A percentile compares a stretch with the other conserved stretches of the same genome.
These are phyloP conservation scores for Emericellopsis atlantica DNA, from an alignment of 2,329 filamentous ascomycete species.

Conservation along the genomic window DNA sequence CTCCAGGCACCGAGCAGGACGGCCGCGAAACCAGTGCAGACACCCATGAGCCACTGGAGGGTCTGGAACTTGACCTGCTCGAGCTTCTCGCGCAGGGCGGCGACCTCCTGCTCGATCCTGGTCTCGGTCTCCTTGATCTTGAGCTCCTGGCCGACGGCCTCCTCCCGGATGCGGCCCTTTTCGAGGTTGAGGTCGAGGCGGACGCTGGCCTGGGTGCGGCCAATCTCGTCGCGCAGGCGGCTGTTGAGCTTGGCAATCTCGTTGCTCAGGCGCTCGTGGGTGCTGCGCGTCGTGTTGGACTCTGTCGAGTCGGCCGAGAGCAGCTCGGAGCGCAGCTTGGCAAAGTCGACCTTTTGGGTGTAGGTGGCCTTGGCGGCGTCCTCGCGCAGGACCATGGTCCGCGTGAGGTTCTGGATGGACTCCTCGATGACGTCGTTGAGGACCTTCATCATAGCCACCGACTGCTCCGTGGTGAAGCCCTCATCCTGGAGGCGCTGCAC, in stretches of 20 bases:
- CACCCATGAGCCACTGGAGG: slow-evolving; percentile 94
- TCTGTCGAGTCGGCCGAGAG: slow-evolving; percentile 87
- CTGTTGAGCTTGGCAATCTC: slow-evolving; percentile 90
- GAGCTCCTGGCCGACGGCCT: slow-evolving; percentile 91
- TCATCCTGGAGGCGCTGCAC: slow-evolving; percentile 81
- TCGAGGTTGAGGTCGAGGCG: slow-evolving; percentile 89
- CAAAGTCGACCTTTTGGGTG: slow-evolving; percentile 92
- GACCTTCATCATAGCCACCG: slow-evolving; percentile 97
- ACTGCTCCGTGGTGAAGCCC: slow-evolving; percentile 90
- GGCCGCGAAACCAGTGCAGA: slow-evolving; percentile 55
- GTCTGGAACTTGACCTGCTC: slow-evolving; percentile 98
- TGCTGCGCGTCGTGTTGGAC: slow-evolving; percentile 72
- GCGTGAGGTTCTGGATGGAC: slow-evolving; percentile 92
- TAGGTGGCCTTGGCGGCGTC: slow-evolving; percentile 74
- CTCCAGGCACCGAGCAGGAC: slow-evolving; percentile 59
- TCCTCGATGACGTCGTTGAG: slow-evolving; percentile 95
- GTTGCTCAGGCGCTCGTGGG: slow-evolving; percentile 86
- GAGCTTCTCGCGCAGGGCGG: slow-evolving; percentile 76
- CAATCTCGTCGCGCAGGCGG: slow-evolving; percentile 83
- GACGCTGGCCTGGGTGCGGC: slow-evolving; percentile 85
- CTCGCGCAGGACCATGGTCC: slow-evolving; percentile 95
- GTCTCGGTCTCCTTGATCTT: slow-evolving; percentile 99
- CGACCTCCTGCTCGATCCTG: slow-evolving; percentile 95
- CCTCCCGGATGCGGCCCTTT: slow-evolving; percentile 91
- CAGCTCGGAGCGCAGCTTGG: slow-evolving; percentile 89